phyloP scores from a whole-genome alignment of 768 basidiomycete genomes.

The Galerina marginata region DNA sequence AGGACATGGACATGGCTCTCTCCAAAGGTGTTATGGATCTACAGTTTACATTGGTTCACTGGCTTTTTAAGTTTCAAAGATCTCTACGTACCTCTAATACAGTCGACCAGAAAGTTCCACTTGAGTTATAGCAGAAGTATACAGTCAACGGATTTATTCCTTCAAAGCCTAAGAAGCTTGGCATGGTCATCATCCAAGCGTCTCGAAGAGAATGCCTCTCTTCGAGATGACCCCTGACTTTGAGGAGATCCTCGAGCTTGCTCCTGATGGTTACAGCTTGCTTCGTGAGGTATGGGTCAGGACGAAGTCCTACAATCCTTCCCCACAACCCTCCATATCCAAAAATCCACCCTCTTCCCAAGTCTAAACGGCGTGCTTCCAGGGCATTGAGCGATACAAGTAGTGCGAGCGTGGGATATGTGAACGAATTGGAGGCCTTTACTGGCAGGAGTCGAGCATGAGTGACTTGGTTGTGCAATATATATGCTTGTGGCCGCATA shows the following conservation, averaged over 20 bases:
- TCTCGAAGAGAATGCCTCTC: slow-evolving; percentile 41
- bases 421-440: slow-evolving; percentile 55
- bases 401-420: slow-evolving; percentile 62
- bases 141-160: slow-evolving; percentile 76
- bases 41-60: background rate
- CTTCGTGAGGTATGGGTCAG: slow-evolving; percentile 48
- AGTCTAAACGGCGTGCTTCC: slow-evolving; percentile 51
- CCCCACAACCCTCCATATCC: slow-evolving; percentile 53
- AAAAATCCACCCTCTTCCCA: slow-evolving; percentile 56
- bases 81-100: slow-evolving; percentile 60
- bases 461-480: slow-evolving; percentile 56
- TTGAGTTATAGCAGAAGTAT: slow-evolving; percentile 61
- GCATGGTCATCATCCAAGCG: slow-evolving; percentile 80
- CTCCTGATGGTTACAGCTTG: slow-evolving; percentile 36
- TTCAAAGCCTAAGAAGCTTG: slow-evolving; percentile 66
- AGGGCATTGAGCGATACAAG: slow-evolving; percentile 62
- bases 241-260: slow-evolving; percentile 47
- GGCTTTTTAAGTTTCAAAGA: background rate
- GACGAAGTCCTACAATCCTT: slow-evolving; percentile 52
- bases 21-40: slow-evolving; percentile 79
- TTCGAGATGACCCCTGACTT: slow-evolving; percentile 29
- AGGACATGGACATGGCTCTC: slow-evolving; percentile 69
- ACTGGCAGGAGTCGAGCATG: slow-evolving; percentile 58
- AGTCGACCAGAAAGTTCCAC: slow-evolving; percentile 40
- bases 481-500: slow-evolving; percentile 37